A percentile compares a stretch with the other conserved stretches of the same genome.
phyloP scores from a whole-genome alignment of 2,329 filamentous ascomycete genomes.

The Sporothrix curviconia region DNA sequence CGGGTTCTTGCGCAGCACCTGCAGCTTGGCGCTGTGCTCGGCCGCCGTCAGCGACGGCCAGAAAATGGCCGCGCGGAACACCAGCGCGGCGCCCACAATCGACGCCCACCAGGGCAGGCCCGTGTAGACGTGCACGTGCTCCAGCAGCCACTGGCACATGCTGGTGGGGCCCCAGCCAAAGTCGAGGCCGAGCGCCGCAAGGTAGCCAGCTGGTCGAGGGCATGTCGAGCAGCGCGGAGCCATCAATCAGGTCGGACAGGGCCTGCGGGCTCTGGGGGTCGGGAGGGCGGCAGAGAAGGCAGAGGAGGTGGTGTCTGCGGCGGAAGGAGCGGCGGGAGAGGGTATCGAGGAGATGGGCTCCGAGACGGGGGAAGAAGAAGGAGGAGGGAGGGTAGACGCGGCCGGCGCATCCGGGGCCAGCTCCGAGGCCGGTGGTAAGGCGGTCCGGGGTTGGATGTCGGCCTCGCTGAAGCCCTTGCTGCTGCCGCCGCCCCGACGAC shows the following conservation, averaged over 20 bases:
- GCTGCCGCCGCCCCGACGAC: neutral
- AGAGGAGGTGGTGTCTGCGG: too few relatives aligned
- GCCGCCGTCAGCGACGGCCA: slow-evolving; percentile 57
- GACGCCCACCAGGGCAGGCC: slow-evolving; percentile 79
- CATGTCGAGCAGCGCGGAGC: slow-evolving; percentile 47
- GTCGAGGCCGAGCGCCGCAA: slow-evolving; percentile 76
- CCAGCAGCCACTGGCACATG: slow-evolving; percentile 66
- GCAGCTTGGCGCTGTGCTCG: slow-evolving; percentile 56
- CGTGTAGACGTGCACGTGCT: slow-evolving; percentile 71
- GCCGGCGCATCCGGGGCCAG: too few relatives aligned
- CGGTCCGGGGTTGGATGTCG: neutral
- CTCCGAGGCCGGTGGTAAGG: too few relatives aligned
- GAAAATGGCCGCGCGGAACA: slow-evolving; percentile 59
- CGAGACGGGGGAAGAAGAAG: too few relatives aligned
- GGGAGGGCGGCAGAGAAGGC: too few relatives aligned
- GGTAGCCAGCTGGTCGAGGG: slow-evolving; percentile 71
- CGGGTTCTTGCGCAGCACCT: slow-evolving; percentile 35
- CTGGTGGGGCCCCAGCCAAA: slow-evolving; percentile 77
- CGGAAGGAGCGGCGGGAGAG: too few relatives aligned
- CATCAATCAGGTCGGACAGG: slow-evolving; percentile 26
- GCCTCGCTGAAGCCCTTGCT: neutral
- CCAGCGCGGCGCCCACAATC: slow-evolving; percentile 58
- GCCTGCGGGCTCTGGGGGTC: slow-evolving; percentile 11
- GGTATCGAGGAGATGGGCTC: too few relatives aligned
- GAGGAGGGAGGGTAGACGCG: slow-evolving; percentile 10